Conservation (phyloP, 225 moss, liverwort and hornwort species). For the Takakia lepidozioides region DNA sequence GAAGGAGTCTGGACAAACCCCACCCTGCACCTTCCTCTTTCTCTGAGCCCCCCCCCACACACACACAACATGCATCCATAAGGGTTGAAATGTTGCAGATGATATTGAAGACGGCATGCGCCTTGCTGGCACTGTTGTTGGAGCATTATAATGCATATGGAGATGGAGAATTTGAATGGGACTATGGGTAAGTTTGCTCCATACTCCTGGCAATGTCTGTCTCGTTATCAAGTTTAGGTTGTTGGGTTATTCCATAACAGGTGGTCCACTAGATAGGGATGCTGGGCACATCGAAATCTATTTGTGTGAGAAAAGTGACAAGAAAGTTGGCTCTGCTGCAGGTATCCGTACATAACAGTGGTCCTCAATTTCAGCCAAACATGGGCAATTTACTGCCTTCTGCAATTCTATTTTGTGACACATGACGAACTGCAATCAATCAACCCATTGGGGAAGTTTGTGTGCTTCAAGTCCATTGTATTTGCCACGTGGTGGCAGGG, state of each 20-base stretch:
- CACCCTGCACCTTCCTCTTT: too few relatives aligned
- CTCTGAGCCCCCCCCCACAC: too few relatives aligned
- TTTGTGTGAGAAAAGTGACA: too few relatives aligned
- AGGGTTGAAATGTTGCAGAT: slow-evolving; percentile 55
- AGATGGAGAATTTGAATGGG: slow-evolving; percentile 73
- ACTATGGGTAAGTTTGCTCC: slow-evolving; percentile 68
- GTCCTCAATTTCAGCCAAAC: slow-evolving; percentile 98
- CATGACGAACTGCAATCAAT: slow-evolving; percentile 80
- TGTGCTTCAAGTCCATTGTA: slow-evolving; percentile 97
- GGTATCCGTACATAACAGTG: slow-evolving; percentile 92
- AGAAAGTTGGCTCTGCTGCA: too few relatives aligned
- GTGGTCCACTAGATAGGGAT: too few relatives aligned
- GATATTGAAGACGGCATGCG: slow-evolving; percentile 95
- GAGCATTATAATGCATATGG: slow-evolving; percentile 54
- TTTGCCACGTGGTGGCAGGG: slow-evolving; percentile 99
- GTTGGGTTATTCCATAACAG: too few relatives aligned
- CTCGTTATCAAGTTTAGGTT: too few relatives aligned
- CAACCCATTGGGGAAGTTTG: slow-evolving; percentile 80
- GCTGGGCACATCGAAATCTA: too few relatives aligned
- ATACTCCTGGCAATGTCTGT: too few relatives aligned
- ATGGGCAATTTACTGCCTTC: slow-evolving; percentile 95
- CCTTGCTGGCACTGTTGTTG: slow-evolving; percentile 73
- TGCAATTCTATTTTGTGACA: slow-evolving; percentile 92
- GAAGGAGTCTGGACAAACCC: too few relatives aligned
- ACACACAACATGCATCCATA: too few relatives aligned